phyloP scores from a whole-genome alignment of 106 monocot species.

The Platanthera guangdongensis region DNA sequence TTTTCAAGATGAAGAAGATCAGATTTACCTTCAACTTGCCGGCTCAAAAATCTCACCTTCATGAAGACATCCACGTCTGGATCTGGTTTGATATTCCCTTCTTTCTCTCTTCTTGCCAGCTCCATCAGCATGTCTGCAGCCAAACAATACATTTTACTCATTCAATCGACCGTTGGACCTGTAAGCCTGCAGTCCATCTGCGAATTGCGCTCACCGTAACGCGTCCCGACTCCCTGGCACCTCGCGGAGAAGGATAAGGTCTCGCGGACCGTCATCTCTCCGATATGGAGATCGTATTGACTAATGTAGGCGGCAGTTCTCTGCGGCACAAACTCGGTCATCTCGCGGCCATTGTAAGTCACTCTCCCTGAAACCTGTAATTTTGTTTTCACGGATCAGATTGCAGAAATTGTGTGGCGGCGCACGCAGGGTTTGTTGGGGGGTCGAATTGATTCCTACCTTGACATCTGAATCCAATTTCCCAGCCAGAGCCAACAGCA shows the following conservation, averaged over 20 bases:
- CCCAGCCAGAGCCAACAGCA: too few species aligned
- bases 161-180: not conserved
- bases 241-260: conserved; percentile 11
- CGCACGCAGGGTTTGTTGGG: too few species aligned
- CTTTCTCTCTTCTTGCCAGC: not conserved
- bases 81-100: conserved; percentile 1
- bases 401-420: too few species aligned
- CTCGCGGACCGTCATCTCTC: conserved; percentile 12
- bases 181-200: not conserved
- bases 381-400: too few species aligned
- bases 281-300: conserved; percentile 8
- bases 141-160: not conserved
- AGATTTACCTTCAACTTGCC: not conserved
- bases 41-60: not conserved
- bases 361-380: conserved; percentile 1
- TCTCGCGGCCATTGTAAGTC: conserved; percentile 9
- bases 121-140: not conserved
- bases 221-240: conserved; percentile 8
- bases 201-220: conserved; percentile 4
- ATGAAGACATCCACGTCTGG: not conserved
- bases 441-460: too few species aligned
- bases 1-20: too few species aligned
- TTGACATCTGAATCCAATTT: too few species aligned
- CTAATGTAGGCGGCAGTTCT: not conserved
- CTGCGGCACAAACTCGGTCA: conserved; percentile 6